Evolutionary conservation across 768 basidiomycete genomes (phyloP), one percentile per base, ranked within the genome.

Genomic region (Russula virescens): DNA sequence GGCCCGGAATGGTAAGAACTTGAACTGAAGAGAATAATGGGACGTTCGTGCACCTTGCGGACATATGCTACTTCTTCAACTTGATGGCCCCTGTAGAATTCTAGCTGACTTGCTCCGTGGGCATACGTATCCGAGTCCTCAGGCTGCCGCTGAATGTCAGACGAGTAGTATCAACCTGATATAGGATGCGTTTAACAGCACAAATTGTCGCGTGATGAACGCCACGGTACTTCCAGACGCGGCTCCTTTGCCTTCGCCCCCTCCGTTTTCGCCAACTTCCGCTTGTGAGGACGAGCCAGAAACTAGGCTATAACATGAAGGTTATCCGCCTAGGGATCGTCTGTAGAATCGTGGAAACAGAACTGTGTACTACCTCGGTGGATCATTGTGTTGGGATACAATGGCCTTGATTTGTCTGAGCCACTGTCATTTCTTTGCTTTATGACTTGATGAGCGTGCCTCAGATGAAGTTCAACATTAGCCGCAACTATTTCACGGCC

Each of bases 281-380:
- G 85, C 75, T 95, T 95, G 73, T 89, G 88, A 73, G 96, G 96
- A 26, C 94, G 94, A n/a, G 92, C 94, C 71, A 97, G 76, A 75
- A 89, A 97, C 94, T 95, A 69, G 35, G 14, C 21, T 25, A 11
- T n/a, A 3, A 31, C 31, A 31, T 31, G 31, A 31, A 31, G 31
- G 31, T 4, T 8, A 31, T 31, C 31, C 5, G 8, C 31, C 31
- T 31, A n/a, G n/a, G n/a, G n/a, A n/a, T n/a, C n/a, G n/a, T n/a
- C n/a, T 31, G 31, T 8, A 8, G 31, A 31, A 31, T 31, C 5
- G 8, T 31, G 31, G 31, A 31, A 31, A 31, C 8, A 8, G 31
- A 31, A 31, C 31, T 31, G 31, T 31, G 31, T 31, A 31, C 31
- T 31, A 31, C 8, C 31, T 31, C 31, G 8, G 31, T 31, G 31